Evolutionary conservation across 768 basidiomycete genomes (phyloP).

Genomic region (Pleurotus citrinopileatus): DNA sequence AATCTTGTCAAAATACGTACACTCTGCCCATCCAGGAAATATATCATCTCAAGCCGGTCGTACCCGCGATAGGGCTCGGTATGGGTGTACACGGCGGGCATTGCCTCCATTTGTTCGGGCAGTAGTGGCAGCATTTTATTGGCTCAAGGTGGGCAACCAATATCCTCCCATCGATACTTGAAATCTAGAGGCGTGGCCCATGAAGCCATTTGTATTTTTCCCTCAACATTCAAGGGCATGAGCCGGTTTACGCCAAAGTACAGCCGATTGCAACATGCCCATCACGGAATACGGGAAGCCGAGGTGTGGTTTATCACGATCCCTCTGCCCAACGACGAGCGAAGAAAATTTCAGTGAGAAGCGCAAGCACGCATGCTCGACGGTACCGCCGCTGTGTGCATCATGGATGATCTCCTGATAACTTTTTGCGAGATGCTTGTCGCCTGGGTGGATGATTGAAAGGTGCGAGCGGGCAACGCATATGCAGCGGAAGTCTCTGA

Average conservation of each 20-base stretch:
- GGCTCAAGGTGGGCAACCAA: neutral
- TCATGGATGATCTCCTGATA: neutral
- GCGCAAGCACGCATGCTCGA: neutral
- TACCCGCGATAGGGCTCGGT: too few relatives aligned
- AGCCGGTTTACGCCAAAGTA: too few relatives aligned
- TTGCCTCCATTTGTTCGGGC: too few relatives aligned
- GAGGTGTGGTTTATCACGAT: neutral
- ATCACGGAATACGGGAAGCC: neutral
- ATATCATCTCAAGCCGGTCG: neutral
- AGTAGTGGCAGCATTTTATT: neutral
- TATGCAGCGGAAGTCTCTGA: neutral
- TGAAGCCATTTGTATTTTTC: neutral
- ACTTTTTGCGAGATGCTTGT: neutral
- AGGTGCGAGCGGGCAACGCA: neutral
- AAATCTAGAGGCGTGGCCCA: neutral
- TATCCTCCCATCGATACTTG: neutral
- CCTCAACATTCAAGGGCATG: neutral
- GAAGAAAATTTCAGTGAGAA: neutral
- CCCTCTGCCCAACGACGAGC: neutral
- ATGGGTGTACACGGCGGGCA: neutral
- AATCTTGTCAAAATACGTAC: neutral
- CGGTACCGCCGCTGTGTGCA: neutral
- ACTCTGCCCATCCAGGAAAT: neutral
- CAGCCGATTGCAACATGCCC: neutral
- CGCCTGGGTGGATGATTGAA: neutral